Evolutionary conservation across 768 basidiomycete genomes (phyloP).

Genomic region (Lyophyllum semitale): DNA sequence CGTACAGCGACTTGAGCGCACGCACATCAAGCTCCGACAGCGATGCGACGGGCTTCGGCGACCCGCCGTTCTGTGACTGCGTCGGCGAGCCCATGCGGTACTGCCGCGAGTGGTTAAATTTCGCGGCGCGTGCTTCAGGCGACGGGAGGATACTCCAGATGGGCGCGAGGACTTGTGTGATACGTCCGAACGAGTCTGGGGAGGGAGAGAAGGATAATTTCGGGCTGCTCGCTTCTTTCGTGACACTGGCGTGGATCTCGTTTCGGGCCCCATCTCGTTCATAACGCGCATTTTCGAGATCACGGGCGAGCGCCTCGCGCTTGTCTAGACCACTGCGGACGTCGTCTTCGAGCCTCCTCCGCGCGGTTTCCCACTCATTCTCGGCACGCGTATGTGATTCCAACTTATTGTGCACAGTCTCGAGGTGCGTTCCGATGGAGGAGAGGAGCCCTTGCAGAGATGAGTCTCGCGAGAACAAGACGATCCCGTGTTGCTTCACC

Average conservation of each 20-base stretch:
- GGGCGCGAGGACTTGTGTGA: slow-evolving; percentile 65
- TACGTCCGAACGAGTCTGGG: slow-evolving; percentile 49
- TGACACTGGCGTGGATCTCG: slow-evolving; percentile 26
- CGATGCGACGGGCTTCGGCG: slow-evolving; percentile 40
- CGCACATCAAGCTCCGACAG: slow-evolving; percentile 86
- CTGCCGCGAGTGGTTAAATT: slow-evolving; percentile 48
- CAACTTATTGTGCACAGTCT: slow-evolving; percentile 45
- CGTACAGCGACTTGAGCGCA: slow-evolving; percentile 81
- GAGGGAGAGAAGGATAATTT: slow-evolving; percentile 14
- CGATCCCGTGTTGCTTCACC: slow-evolving; percentile 58
- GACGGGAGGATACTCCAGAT: slow-evolving; percentile 86
- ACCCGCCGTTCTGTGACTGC: slow-evolving; percentile 9
- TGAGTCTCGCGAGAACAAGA: slow-evolving; percentile 51
- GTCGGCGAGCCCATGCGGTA: slow-evolving; percentile 54
- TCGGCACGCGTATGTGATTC: slow-evolving; percentile 43
- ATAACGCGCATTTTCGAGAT: slow-evolving; percentile 54
- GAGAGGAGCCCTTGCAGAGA: slow-evolving; percentile 50
- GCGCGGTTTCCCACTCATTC: slow-evolving; percentile 47
- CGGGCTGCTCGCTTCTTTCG: slow-evolving; percentile 9
- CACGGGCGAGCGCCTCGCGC: slow-evolving; percentile 45
- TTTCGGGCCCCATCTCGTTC: slow-evolving; percentile 53
- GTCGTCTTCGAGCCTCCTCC: slow-evolving; percentile 52
- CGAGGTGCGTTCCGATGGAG: slow-evolving; percentile 54
- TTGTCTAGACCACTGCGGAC: slow-evolving; percentile 46
- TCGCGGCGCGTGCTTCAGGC: slow-evolving; percentile 76